These are phyloP conservation scores for Pulveroboletus sp. DNA, from an alignment of 768 basidiomycete genomes.

Conservation along the genomic window DNA sequence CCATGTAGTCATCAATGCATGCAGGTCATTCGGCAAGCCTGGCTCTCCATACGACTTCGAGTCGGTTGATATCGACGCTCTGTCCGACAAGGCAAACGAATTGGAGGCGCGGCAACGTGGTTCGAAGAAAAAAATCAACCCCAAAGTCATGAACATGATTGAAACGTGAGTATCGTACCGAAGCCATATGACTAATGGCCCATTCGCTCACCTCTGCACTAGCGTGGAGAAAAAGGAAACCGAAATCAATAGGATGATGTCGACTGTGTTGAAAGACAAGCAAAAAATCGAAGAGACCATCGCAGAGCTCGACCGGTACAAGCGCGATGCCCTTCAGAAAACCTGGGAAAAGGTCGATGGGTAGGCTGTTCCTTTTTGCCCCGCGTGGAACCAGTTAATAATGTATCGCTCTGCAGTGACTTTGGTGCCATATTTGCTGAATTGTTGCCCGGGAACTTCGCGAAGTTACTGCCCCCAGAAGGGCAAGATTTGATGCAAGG, in stretches of 20 bases:
- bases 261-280: constrained; percentile 88
- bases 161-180: constrained; percentile 61
- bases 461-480: constrained; percentile 91
- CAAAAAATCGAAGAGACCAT: constrained; percentile 94
- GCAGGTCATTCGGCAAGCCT: constrained; percentile 78
- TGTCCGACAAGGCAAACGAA: constrained; percentile 66
- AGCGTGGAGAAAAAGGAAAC: constrained; percentile 94
- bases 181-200: background rate
- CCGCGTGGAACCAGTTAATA: background rate
- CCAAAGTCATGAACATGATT: constrained; percentile 94
- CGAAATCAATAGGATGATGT: constrained; percentile 83
- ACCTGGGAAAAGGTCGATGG: constrained; percentile 96
- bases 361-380: constrained; percentile 42
- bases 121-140: constrained; percentile 95
- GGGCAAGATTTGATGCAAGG: constrained; percentile 92
- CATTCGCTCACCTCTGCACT: constrained; percentile 1
- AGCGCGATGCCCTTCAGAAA: constrained; percentile 87
- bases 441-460: constrained; percentile 92
- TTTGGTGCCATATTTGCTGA: constrained; percentile 97
- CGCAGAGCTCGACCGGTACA: constrained; percentile 88
- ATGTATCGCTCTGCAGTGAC: constrained; percentile 51
- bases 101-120: constrained; percentile 76
- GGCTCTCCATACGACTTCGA: constrained; percentile 83
- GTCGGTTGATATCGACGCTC: constrained; percentile 54
- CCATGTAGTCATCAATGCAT: constrained; percentile 1